Conservation (phyloP, 495 filamentous ascomycete species). For the Penicillium chermesinum region DNA sequence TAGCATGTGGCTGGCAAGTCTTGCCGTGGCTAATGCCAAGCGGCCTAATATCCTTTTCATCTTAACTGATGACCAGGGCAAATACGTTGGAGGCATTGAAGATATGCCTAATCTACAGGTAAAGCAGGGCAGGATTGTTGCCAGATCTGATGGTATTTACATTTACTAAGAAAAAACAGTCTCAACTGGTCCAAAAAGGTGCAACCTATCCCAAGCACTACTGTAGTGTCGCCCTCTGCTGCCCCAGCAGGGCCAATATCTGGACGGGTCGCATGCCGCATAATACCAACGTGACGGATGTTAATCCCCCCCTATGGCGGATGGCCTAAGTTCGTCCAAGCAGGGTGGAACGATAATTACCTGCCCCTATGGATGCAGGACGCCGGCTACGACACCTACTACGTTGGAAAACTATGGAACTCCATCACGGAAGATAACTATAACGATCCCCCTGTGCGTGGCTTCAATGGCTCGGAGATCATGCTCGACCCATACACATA, state of each 20-base stretch:
- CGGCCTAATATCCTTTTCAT: constrained; percentile 57
- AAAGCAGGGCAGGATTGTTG: neutral
- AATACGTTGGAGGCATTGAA: constrained; percentile 52
- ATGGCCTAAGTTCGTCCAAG: constrained; percentile 58
- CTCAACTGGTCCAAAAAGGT: constrained; percentile 46
- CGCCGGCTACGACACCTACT: constrained; percentile 64
- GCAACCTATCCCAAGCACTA: constrained; percentile 50
- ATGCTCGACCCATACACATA: constrained; percentile 67
- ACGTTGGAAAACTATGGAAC: constrained; percentile 67
- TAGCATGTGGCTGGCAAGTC: constrained; percentile 3
- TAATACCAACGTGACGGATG: constrained; percentile 67
- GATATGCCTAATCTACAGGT: constrained; percentile 54
- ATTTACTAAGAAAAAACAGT: neutral
- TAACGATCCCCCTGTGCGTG: constrained; percentile 49
- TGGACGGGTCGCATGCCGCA: constrained; percentile 59
- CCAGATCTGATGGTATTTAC: neutral
- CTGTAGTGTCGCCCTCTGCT: constrained; percentile 56
- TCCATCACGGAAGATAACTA: constrained; percentile 53
- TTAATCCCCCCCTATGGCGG: constrained; percentile 56
- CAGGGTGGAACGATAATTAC: constrained; percentile 59
- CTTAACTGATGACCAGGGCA: constrained; percentile 59
- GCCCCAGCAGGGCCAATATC: constrained; percentile 53
- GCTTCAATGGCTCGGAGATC: constrained; percentile 53
- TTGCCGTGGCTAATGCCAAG: constrained; percentile 14
- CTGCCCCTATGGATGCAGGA: constrained; percentile 65